A percentile compares a stretch with the other conserved stretches of the same genome.
phyloP scores from a whole-genome alignment of 164 flowering plant genomes.

The Annona squamosa region DNA sequence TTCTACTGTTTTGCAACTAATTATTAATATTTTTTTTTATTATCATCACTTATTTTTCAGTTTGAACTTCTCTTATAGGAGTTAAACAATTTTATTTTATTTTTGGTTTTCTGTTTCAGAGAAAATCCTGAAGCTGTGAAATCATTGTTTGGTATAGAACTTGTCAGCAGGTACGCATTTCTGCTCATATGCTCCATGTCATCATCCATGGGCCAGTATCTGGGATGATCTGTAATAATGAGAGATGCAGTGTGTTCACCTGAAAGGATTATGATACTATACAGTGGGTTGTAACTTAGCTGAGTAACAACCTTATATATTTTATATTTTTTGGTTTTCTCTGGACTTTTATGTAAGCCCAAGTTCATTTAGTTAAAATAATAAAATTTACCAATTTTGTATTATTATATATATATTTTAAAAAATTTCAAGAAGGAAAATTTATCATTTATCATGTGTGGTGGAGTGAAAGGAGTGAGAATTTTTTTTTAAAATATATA shows the following conservation, averaged over 20 bases:
- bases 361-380: too few species aligned
- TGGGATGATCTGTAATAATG: neutral
- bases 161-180: conserved; percentile 70
- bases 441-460: too few species aligned
- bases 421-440: too few species aligned
- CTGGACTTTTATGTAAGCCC: too few species aligned
- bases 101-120: conserved; percentile 35
- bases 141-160: conserved; percentile 76
- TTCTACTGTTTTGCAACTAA: neutral
- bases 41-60: neutral
- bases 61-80: neutral
- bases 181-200: neutral
- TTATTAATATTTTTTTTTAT: neutral
- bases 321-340: too few species aligned
- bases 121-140: conserved; percentile 62
- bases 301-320: too few species aligned
- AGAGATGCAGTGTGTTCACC: neutral
- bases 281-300: too few species aligned
- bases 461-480: too few species aligned
- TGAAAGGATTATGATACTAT: neutral
- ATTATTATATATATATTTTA: too few species aligned
- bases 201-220: neutral
- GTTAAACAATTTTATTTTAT: neutral
- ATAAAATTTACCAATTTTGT: too few species aligned
- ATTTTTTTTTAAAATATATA: too few species aligned